Evolutionary conservation across 2,329 filamentous ascomycete genomes (phyloP), one percentile per base, ranked within the genome.

Genomic region (Talaromyces sp.): DNA sequence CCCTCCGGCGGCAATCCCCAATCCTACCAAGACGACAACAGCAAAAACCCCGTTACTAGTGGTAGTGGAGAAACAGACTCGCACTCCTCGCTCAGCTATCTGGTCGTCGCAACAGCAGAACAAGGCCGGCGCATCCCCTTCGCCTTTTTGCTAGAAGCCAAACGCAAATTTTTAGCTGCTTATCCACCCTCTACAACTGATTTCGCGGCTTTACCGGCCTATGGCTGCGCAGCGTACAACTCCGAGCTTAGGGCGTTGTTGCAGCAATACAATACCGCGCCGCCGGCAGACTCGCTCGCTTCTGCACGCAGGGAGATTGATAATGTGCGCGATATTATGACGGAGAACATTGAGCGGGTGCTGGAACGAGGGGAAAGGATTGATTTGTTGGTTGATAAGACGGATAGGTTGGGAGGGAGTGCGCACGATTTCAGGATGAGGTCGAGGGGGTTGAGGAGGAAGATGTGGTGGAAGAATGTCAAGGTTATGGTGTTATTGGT

Each of bases 391-490:
- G 93, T 99, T 25, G 93, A 98, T 78, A 97, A 99, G 87, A 99
- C 96, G 58, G 94, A 97, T 76, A 85, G 93, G 50, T 79, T 99
- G 45, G 95, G 94, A 15, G 92, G 91, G 33, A 95, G 88, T 76
- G 93, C 95, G 62, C 85, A 89, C 71, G 95, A 99, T 76, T 99
- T 99, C 75, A 84, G 95, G 61, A 89, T 98, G 19, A 85, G 94
- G 70, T 96, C 91, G 76, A 84, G 93, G 31, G 93, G 92, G 0
- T 78, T 99, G 71, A 91, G 95, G 81, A 86, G 96, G 74, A 86
- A 90, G 79, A 98, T 99, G 95, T 99, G 95, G 95, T 98, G 94
- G 94, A 98, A 98, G 88, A 98, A 99, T 77, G 86, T 96, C 54
- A 96, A 96, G 82, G 80, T 99, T 70, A 97, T 98, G 93, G 89